Base-by-base conservation (phyloP, 140 eudicot genomes). In the Ambrosia hybrid region DNA sequence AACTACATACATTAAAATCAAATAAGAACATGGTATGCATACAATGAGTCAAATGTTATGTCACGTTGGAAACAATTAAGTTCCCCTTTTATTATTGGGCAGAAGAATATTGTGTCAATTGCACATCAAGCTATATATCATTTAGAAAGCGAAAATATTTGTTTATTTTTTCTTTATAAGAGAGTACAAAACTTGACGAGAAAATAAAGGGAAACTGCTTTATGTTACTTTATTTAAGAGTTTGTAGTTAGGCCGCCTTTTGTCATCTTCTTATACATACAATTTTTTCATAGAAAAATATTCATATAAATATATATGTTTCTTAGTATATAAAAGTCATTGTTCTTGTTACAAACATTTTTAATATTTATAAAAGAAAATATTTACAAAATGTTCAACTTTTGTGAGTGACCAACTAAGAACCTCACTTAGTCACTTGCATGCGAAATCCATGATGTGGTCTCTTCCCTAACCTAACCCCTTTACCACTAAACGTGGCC, bases 401-500 rank as follows among this genome's bases (percentile, higher is more conserved):
- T 68, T 46, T 67, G 14, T 65, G 46, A 43, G 67, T 74, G 79
- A 74, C 36, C 79, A 74, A 74, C 51, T 56, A 52, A 57, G 67
- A 17, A 58, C 69, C 68, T 72, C 59, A 16, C 3, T 46, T 46
- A 46, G 52, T 46, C n/a, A 46, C 3, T 39, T 73, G 77, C 71
- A 76, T 46, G 70, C 36, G 55, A 76, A 49, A 57, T 66, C 75
- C 71, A 70, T 77, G 37, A 61, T 70, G 81, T 77, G 81, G 81
- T 70, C 76, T 77, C 65, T 11, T 21, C 46, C 58, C 65, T 59
- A 65, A 74, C 68, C 51, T 74, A 49, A 60, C 71, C 34, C 59
- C 68, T 48, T 69, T 51, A 62, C 81, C 81, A 77, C 72, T 43
- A 70, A 77, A 70, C 64, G 72, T 77, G 81, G 81, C 76, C 81